Evolutionary conservation across 768 basidiomycete species (phyloP), one percentile per base, ranked within the genome.

Genomic region (Mycena chlorophos): DNA sequence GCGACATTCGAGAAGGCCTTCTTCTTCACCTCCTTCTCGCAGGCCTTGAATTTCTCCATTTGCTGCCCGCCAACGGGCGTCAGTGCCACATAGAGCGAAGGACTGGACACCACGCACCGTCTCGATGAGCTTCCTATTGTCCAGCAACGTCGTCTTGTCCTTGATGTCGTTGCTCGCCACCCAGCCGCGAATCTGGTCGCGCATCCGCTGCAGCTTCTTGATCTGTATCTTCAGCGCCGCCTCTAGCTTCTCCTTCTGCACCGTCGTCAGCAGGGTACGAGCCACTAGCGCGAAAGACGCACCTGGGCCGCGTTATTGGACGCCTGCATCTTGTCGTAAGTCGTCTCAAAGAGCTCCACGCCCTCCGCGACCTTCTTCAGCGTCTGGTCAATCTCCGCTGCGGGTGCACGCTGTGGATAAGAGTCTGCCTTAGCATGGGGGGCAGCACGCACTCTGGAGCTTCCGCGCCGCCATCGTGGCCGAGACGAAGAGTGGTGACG

Each of bases 31-130:
- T 99, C 97, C 78, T 98, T 99, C 78, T 99, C 97, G 75, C 96
- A 94, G 25, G 96, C 96, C 68, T 99, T 99, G 85, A 99, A 99
- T 71, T 94, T 95, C 79, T 99, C 97, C 97, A 99, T 99, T 98
- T 98, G 97, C 97, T 98, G 71, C 55, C 39, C 39, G 40, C 13
- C n/a, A 28, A 53, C 22, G 42, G 25, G 23, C 45, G n/a, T 16
- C 57, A 43, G 47, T 28, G 52, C 43, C 55, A 67, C 51, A 61
- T 52, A 55, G 30, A 64, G 49, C 17, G 28, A 5, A 10, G 29
- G 52, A 59, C 42, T 25, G 13, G 8, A 42, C 22, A 59, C 19
- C 42, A 75, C 89, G 73, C 70, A 98, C 97, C 68, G 92, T 95
- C 76, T 99, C 97, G 69, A 99, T 99, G 56, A 98, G 78, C 72